A percentile compares a stretch with the other conserved stretches of the same genome.
Evolutionary conservation across 176 grass and related monocot genomes (phyloP).

Genomic region (Poa pratensis): DNA sequence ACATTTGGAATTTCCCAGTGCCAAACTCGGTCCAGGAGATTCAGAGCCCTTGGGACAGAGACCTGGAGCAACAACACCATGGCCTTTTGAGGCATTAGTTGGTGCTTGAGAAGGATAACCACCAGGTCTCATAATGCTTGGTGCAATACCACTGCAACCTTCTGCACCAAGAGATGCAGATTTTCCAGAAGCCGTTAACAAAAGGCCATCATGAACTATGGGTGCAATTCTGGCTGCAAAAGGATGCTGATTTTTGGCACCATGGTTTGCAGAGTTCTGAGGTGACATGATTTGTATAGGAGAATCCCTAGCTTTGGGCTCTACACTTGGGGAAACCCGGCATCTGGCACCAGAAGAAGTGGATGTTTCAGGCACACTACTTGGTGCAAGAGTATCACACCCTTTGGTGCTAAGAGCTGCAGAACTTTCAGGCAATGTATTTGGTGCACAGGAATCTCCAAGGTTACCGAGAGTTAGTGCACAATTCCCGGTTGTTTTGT

Average conservation of each 20-base stretch:
- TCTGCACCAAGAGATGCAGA: conserved; percentile 35
- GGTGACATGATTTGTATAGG: conserved; percentile 27
- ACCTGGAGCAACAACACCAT: conserved; percentile 18
- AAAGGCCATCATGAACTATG: conserved; percentile 36
- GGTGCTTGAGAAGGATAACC: conserved; percentile 37
- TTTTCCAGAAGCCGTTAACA: conserved; percentile 41
- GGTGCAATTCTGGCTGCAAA: conserved; percentile 47
- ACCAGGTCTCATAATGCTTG: conserved; percentile 11
- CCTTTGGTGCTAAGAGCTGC: conserved; percentile 31
- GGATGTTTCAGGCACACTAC: conserved; percentile 38
- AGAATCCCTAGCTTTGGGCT: conserved; percentile 28
- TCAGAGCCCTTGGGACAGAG: conserved; percentile 20
- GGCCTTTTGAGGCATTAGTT: conserved; percentile 21
- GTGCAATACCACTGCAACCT: conserved; percentile 25
- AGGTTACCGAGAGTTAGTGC: conserved; percentile 24
- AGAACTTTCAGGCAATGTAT: conserved; percentile 18
- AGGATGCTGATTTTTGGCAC: conserved; percentile 40
- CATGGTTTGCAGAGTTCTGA: conserved; percentile 18
- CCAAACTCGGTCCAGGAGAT: conserved; percentile 50
- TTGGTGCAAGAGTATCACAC: conserved; percentile 27
- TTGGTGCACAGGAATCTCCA: conserved; percentile 32
- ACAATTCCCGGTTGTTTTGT: conserved; percentile 23
- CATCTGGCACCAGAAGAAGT: conserved; percentile 16
- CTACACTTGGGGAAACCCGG: conserved; percentile 29
- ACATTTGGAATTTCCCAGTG: conserved; percentile 42